These are phyloP conservation scores for Vigna nakashimae DNA, from an alignment of 306 rosid genomes.

Conservation along the genomic window DNA sequence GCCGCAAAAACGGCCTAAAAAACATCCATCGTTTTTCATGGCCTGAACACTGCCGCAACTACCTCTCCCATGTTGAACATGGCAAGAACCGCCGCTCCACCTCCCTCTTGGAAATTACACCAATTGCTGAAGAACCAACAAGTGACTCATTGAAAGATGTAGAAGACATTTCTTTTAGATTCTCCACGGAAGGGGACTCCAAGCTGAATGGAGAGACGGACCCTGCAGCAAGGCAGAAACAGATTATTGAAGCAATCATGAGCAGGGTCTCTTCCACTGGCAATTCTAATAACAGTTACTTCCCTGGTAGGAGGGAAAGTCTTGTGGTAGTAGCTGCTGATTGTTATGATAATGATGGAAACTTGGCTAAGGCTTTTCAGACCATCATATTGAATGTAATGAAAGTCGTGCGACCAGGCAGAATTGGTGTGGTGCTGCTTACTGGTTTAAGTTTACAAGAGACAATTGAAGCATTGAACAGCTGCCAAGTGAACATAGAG, in stretches of 20 bases:
- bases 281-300: conserved; percentile 52
- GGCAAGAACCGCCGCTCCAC: conserved; percentile 68
- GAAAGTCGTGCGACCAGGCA: conserved; percentile 55
- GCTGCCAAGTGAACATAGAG: conserved; percentile 57
- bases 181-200: conserved; percentile 71
- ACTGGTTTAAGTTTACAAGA: conserved; percentile 74
- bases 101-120: conserved; percentile 65
- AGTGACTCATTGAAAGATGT: conserved; percentile 81
- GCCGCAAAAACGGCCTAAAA: conserved; percentile 79
- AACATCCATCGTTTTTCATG: conserved; percentile 85
- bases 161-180: conserved; percentile 76
- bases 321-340: conserved; percentile 71
- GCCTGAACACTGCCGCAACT: conserved; percentile 86
- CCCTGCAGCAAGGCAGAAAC: conserved; percentile 67
- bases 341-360: conserved; percentile 66
- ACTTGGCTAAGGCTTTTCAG: conserved; percentile 50
- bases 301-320: conserved; percentile 73
- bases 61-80: conserved; percentile 78
- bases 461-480: conserved; percentile 60
- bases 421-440: conserved; percentile 60
- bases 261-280: conserved; percentile 54
- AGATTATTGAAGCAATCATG: conserved; percentile 74
- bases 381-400: conserved; percentile 51
- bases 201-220: conserved; percentile 61
- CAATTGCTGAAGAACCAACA: conserved; percentile 73